Evolutionary conservation across 164 flowering plant genomes (phyloP), one percentile per base, ranked within the genome.

Genomic region (Vitis riparia): DNA sequence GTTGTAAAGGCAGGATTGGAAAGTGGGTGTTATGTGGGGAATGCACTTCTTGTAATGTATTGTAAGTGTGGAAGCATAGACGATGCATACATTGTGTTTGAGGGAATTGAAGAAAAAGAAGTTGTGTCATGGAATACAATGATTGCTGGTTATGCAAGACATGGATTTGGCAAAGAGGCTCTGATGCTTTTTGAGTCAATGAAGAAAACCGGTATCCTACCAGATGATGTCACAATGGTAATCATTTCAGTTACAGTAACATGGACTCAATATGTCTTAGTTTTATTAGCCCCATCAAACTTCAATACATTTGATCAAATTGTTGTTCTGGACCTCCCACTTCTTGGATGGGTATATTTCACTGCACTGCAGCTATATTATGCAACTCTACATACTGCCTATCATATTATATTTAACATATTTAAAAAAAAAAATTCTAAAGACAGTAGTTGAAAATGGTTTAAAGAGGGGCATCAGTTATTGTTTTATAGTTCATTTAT

Each of bases 1-100:
- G 79, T 87, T 29, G 78, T 88, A 23, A 92, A 92, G 81, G 88
- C 84, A n/a, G 98, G 98, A 55, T 87, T 70, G 73, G 89, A 86
- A 63, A 79, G 74, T 32, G 92, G 95, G 14, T 85, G 84, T 67
- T 91, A 62, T 76, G 95, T 90, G 62, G 97, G 97, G 13, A 94
- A 94, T 87, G 95, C 97, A 17, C 87, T 94, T 71, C 90, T 94
- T 72, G 78, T 84, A 15, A 89, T 94, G 98, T 94, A 94, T 65
- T 88, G 90, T 61, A 91, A 88, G 71, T 92, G 97, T 79, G 98
- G 98, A 68, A 84, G 89, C 83, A 87, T 92, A 56, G 92, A 89
- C 16, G 97, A 91, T 74, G 97, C 97, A 12, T 73, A 79, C 50
- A 65, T 66, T 71, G 85, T 81, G 11, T 94, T 92, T 65, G 74